Evolutionary conservation across 2,329 filamentous ascomycete genomes (phyloP), one percentile per base, ranked within the genome.

Genomic region (Alternaria ventricosa): DNA sequence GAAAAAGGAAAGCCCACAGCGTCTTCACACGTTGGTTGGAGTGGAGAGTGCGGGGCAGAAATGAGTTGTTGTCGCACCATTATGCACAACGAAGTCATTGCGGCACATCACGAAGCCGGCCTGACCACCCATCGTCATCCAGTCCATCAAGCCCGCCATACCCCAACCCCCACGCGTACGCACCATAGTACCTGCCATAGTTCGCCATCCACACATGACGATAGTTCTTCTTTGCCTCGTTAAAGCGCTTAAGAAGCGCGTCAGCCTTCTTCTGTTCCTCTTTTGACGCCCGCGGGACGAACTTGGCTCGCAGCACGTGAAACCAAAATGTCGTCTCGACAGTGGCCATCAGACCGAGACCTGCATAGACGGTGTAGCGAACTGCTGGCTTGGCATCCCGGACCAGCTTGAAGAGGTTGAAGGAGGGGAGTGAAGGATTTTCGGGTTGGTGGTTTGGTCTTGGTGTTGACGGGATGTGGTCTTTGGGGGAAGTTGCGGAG

Each of bases 321-420:
- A 64, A 57, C 76, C 76, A 77, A 49, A 78, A 77, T 2, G 70
- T 72, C 1, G 72, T 64, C 57, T 78, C 75, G 6, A 63, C 70
- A 2, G 68, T 66, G 1, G 50, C 73, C 47, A 75, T 62, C 10
- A 78, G 25, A 0, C 56, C 65, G 5, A 78, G 55, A 12, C 66
- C 73, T 9, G 65, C 70, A 28, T 73, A 73, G 15, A 78, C 61
- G 9, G 69, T 74, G 55, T 75, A 77, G 10, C 70, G 68, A 1
- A 72, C 65, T 6, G 65, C 55, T 22, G 69, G 71, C 0, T 58
- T 55, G 1, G 64, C 51, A 10, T 59, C 55, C 5, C 60, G 57
- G 23, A 77, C 51, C 10, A 72, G 65, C 6, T 64, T 36, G 50
- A 68, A 61, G 18, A 78, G 51, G 53, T 63, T 71, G 59, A 71